A percentile compares a stretch with the other conserved stretches of the same genome.
These are phyloP conservation scores for Verticillium nubilum DNA, from an alignment of 2,329 filamentous ascomycete species.

Conservation along the genomic window DNA sequence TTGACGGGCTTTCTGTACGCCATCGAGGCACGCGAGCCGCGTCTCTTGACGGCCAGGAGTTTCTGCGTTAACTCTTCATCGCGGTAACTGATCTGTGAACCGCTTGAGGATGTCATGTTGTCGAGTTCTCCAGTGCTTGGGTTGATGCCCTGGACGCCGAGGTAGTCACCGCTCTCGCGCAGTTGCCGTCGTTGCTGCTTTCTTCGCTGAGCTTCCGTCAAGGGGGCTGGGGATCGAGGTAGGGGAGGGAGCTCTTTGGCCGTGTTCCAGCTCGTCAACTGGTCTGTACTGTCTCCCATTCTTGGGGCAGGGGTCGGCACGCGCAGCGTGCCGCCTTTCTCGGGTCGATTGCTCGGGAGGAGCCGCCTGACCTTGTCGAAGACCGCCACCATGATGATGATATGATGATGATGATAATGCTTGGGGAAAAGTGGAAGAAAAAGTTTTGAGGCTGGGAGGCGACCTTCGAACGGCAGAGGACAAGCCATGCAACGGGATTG, in stretches of 20 bases:
- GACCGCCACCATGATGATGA: background rate
- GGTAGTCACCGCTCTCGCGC: conserved; percentile 51
- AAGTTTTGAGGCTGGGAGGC: too few relatives aligned
- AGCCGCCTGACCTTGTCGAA: conserved; percentile 33
- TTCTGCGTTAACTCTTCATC: conserved; percentile 16
- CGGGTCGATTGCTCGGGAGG: conserved; percentile 42
- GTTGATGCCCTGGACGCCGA: conserved; percentile 54
- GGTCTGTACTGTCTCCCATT: conserved; percentile 19
- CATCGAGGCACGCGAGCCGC: conserved; percentile 26
- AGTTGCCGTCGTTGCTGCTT: conserved; percentile 34
- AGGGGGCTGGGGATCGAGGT: background rate
- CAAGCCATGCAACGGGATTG: background rate
- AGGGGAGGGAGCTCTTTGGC: conserved; percentile 18
- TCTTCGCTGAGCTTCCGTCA: conserved; percentile 7
- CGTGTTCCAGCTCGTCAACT: conserved; percentile 28
- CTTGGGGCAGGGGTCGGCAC: conserved; percentile 2
- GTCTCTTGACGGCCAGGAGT: conserved; percentile 23
- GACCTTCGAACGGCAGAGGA: too few relatives aligned
- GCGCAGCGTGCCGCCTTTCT: conserved; percentile 43
- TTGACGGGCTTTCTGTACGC: conserved; percentile 33
- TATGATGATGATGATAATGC: background rate
- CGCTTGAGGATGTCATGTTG: conserved; percentile 42
- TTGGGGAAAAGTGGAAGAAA: background rate
- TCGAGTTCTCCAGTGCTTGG: conserved; percentile 50
- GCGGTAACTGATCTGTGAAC: conserved; percentile 25